These are phyloP conservation scores for Yarrowia sp. DNA, from an alignment of 805 yeast species.

Conservation along the genomic window DNA sequence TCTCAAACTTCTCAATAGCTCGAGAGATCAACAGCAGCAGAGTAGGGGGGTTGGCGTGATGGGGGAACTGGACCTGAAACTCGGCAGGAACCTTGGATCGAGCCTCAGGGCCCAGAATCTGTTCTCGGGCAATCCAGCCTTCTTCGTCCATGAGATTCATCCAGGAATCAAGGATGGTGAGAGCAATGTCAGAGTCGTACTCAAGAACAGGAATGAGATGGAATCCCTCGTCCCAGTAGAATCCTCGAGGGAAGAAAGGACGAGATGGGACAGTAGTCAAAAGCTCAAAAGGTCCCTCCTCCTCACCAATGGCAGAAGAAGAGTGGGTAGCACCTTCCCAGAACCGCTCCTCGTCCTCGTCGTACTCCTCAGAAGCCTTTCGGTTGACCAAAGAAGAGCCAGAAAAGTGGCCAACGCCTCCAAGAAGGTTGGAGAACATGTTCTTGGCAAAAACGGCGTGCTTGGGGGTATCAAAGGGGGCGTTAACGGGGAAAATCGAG, in stretches of 20 bases:
- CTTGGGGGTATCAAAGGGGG: slow-evolving; percentile 49
- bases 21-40: slow-evolving; percentile 57
- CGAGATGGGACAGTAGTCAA: slow-evolving; percentile 88
- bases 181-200: slow-evolving; percentile 76
- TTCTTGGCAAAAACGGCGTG: slow-evolving; percentile 67
- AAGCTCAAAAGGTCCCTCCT: slow-evolving; percentile 73
- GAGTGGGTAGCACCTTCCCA: slow-evolving; percentile 34
- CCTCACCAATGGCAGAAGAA: slow-evolving; percentile 27
- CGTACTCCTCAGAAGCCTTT: slow-evolving; percentile 62
- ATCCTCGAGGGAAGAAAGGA: slow-evolving; percentile 93
- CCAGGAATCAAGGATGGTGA: slow-evolving; percentile 86
- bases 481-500: slow-evolving; percentile 47
- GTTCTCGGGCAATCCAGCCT: slow-evolving; percentile 98
- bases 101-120: slow-evolving; percentile 87
- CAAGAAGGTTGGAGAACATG: slow-evolving; percentile 74
- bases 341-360: slow-evolving; percentile 55
- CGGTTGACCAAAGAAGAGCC: slow-evolving; percentile 84
- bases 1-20: slow-evolving; percentile 45
- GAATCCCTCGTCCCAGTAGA: slow-evolving; percentile 98
- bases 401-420: slow-evolving; percentile 84
- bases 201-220: slow-evolving; percentile 78
- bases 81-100: slow-evolving; percentile 81
- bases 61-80: slow-evolving; percentile 81
- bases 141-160: slow-evolving; percentile 76
- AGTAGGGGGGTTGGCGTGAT: slow-evolving; percentile 94